Evolutionary conservation across 2,329 filamentous ascomycete genomes (phyloP).

Genomic region (Zymoseptoria pseudotritici): DNA sequence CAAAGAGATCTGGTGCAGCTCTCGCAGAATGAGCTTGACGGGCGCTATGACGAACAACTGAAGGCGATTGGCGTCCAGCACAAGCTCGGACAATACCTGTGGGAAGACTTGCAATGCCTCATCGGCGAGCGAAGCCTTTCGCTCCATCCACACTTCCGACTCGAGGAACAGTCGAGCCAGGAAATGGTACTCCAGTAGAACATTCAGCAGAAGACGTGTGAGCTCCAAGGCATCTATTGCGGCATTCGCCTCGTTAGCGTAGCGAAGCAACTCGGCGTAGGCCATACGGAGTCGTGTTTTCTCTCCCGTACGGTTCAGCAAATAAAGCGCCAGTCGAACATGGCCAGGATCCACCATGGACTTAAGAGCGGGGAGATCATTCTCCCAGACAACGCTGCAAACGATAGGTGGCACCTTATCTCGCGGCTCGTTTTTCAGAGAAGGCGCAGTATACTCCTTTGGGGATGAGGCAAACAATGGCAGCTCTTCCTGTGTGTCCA

Average conservation of each 20-base stretch:
- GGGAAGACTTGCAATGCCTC: neutral
- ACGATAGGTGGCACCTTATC: neutral
- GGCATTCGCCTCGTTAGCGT: neutral
- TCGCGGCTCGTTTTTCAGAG: neutral
- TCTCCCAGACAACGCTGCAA: neutral
- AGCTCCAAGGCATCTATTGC: neutral
- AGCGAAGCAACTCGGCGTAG: neutral
- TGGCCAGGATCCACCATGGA: neutral
- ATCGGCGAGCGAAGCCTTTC: neutral
- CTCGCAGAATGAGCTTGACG: neutral
- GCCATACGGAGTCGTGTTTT: neutral
- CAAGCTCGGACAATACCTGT: neutral
- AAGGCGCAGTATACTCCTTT: neutral
- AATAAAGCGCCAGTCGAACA: neutral
- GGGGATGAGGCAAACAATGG: neutral
- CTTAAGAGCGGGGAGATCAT: neutral
- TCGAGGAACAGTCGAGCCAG: neutral
- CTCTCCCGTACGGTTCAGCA: neutral
- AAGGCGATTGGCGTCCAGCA: neutral
- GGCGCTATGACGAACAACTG: neutral
- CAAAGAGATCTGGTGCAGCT: neutral
- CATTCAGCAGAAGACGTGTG: neutral
- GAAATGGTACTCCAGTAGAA: neutral
- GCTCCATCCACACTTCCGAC: neutral
- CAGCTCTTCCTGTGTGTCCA: constrained; percentile 1